Evolutionary conservation across 208 protist genomes (phyloP).

Genomic region (Leishmania major): DNA sequence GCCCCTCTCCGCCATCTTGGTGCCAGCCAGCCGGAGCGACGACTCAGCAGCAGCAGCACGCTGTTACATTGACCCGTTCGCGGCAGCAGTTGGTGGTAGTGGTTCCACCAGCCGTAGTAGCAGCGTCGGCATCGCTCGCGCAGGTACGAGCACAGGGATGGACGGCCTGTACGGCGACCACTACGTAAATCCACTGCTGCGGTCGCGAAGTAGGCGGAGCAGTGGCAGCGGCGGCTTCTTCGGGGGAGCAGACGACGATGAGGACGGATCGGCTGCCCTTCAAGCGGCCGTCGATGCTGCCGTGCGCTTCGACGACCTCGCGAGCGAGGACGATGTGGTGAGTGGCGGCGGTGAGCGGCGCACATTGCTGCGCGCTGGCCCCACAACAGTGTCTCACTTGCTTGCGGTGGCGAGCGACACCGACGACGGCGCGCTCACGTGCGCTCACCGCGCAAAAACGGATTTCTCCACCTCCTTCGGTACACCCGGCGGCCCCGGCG

Average conservation of each 20-base stretch:
- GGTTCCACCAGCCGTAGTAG: background rate
- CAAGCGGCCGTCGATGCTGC: conserved; percentile 21
- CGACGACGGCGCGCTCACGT: background rate
- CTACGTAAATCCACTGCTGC: background rate
- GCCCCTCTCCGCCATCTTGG: background rate
- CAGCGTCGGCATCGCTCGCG: background rate
- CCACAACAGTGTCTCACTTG: background rate
- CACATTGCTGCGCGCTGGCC: too few relatives aligned
- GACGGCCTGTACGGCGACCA: background rate
- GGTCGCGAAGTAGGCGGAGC: background rate
- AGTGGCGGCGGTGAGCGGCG: background rate
- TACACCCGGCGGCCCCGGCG: background rate
- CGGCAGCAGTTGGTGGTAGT: background rate
- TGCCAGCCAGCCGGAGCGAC: background rate
- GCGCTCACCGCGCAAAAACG: background rate
- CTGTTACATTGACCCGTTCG: background rate
- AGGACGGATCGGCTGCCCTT: background rate
- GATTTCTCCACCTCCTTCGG: background rate
- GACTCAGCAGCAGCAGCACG: background rate
- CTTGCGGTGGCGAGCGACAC: background rate
- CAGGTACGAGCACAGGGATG: background rate
- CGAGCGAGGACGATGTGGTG: conserved; percentile 11
- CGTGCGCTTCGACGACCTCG: conserved; percentile 16
- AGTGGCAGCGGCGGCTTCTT: background rate
- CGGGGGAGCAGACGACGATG: conserved; percentile 1